A percentile compares a stretch with the other conserved stretches of the same genome.
Evolutionary conservation across 441 rosid species (phyloP).

Genomic region (Pelargonium myrrhifolium): DNA sequence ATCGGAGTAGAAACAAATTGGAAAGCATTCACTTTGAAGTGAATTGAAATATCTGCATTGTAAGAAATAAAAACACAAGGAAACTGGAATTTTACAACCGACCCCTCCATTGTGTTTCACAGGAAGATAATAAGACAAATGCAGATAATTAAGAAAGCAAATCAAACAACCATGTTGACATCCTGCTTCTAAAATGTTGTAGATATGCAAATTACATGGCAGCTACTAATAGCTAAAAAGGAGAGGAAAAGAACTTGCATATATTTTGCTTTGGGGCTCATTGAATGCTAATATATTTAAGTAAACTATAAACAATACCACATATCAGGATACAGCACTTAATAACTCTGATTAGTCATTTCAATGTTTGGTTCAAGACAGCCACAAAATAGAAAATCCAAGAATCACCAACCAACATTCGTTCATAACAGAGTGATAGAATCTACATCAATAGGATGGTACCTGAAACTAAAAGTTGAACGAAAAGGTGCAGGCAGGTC

Average conservation of each 20-base stretch:
- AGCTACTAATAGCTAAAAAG: neutral
- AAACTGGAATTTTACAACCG: neutral
- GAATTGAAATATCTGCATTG: constrained; percentile 80
- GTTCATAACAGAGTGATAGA: constrained; percentile 3
- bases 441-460: constrained; percentile 3
- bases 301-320: neutral
- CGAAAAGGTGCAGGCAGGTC: constrained; percentile 71
- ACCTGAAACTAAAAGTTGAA: constrained; percentile 80
- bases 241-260: neutral
- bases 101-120: neutral
- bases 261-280: no score
- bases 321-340: neutral
- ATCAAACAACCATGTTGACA: neutral
- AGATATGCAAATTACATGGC: neutral
- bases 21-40: constrained; percentile 92
- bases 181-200: neutral
- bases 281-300: neutral
- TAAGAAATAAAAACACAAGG: constrained; percentile 16
- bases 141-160: neutral
- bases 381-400: neutral
- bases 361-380: neutral
- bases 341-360: constrained; percentile 5
- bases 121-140: neutral
- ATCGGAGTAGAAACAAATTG: constrained; percentile 71
- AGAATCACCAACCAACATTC: constrained; percentile 7